Evolutionary conservation across 169 alveolate species (phyloP), one percentile per base, ranked within the genome.

Genomic region (Cryptosporidium ubiquitum): DNA sequence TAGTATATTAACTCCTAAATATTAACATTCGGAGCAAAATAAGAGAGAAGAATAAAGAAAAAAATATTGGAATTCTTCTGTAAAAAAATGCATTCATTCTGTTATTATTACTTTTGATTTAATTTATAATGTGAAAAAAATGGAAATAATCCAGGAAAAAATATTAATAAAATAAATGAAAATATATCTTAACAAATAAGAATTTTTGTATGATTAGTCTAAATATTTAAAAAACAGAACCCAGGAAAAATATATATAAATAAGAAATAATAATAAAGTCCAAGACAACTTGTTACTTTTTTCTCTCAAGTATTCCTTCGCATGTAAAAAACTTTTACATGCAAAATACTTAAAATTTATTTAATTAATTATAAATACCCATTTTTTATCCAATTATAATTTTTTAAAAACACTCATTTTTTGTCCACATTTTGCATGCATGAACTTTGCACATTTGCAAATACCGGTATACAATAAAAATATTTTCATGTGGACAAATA

Each of bases 11-110:
- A 9, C 55, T 35, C 39, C 37, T 73, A 3, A 73, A 73, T 16
- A 73, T 5, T 7, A 73, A 58, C 70, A 73, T 55, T 52, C 69
- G 55, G 9, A 79, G 66, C 37, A 61, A 79, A 39, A 61, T 79
- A 23, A 61, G 16, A 37, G 64, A 61, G 35, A 79, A 79, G 39
- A 37, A 60, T 23, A 79, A 42, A 5, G 75, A 79, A 64, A 61
- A 61, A 23, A 79, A 37, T 37, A 79, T 40, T 44, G 86, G 75
- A 14, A 79, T 49, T 61, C 57, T 40, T 9, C 40, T 79, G 18
- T 79, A 44, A 5, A 33, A 64, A 58, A 69, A 42, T 16, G 57
- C 12, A 18, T 29, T 69, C 57, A 69, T 40, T 69, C 40, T 69
- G 9, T 40, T 26, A 1, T 35, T 23, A 10, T 2, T 23, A 16